Conservation (phyloP, 2,329 filamentous ascomycete genomes). For the Stemphylium vesicarium region DNA sequence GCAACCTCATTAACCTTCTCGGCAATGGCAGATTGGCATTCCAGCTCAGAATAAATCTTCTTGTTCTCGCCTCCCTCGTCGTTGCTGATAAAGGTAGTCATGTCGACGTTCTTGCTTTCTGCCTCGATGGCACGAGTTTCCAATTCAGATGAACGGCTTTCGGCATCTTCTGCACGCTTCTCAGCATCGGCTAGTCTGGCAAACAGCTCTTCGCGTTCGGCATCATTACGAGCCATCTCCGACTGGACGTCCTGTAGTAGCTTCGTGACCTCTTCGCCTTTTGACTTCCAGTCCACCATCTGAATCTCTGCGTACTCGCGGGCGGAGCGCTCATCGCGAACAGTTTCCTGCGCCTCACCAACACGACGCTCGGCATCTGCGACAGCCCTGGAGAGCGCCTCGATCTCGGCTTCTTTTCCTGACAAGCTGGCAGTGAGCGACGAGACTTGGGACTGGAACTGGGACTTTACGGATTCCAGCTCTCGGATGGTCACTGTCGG, state of each 20-base stretch:
- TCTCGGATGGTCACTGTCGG: conserved; percentile 91
- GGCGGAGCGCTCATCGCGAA: conserved; percentile 75
- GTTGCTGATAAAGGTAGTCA: conserved; percentile 61
- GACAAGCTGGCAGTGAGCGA: conserved; percentile 90
- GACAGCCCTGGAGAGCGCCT: conserved; percentile 84
- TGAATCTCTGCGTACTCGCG: conserved; percentile 77
- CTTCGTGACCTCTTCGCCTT: conserved; percentile 83
- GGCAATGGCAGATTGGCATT: conserved; percentile 73
- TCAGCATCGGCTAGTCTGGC: conserved; percentile 77
- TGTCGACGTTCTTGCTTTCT: conserved; percentile 75
- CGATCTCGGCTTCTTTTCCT: conserved; percentile 90
- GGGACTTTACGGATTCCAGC: conserved; percentile 88
- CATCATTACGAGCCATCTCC: conserved; percentile 78
- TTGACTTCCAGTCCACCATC: conserved; percentile 81
- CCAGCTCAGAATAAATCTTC: conserved; percentile 49
- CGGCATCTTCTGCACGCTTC: conserved; percentile 74
- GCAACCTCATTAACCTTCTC: conserved; percentile 78
- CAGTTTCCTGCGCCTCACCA: conserved; percentile 80
- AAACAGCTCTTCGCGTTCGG: conserved; percentile 80
- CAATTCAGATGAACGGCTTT: conserved; percentile 76
- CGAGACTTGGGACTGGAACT: conserved; percentile 89
- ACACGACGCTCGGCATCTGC: conserved; percentile 91
- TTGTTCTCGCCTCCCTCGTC: conserved; percentile 44
- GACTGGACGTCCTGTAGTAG: conserved; percentile 80
- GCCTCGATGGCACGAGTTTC: conserved; percentile 53